These are phyloP conservation scores for Aspergillus heteromorphus DNA, from an alignment of 495 filamentous ascomycete genomes.

Conservation along the genomic window DNA sequence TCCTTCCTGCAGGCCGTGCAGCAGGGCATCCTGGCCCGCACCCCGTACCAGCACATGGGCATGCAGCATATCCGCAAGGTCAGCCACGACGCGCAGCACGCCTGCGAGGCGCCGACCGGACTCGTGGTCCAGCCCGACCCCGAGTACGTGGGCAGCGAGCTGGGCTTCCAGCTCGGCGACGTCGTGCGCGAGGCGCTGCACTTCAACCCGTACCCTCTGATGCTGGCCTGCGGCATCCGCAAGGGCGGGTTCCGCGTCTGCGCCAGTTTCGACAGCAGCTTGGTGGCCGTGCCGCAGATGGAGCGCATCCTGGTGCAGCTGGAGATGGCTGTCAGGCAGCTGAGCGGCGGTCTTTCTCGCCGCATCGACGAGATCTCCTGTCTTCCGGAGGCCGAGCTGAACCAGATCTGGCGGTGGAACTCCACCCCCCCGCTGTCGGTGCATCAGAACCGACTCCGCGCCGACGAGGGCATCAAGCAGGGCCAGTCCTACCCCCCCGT, in stretches of 20 bases:
- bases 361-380: constrained; percentile 31
- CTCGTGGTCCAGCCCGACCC: constrained; percentile 48
- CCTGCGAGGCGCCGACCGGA: constrained; percentile 60
- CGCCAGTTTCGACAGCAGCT: constrained; percentile 56
- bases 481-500: constrained; percentile 26
- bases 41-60: constrained; percentile 62
- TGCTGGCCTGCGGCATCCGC: constrained; percentile 55
- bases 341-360: constrained; percentile 20
- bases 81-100: constrained; percentile 54
- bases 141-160: constrained; percentile 39
- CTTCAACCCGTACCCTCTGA: constrained; percentile 64
- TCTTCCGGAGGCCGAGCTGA: constrained; percentile 29
- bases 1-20: constrained; percentile 43
- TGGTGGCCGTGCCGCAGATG: constrained; percentile 38
- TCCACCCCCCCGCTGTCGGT: constrained; percentile 22
- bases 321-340: constrained; percentile 26
- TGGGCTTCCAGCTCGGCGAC: constrained; percentile 49
- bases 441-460: constrained; percentile 23
- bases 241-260: constrained; percentile 52
- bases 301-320: constrained; percentile 38
- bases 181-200: constrained; percentile 58
- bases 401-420: constrained; percentile 39
- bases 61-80: constrained; percentile 63
- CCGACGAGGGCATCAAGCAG: constrained; percentile 19
- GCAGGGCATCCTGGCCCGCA: constrained; percentile 44